Base-by-base conservation (phyloP, 2,329 filamentous ascomycete species). In the Sodiomyces alkalinus region DNA sequence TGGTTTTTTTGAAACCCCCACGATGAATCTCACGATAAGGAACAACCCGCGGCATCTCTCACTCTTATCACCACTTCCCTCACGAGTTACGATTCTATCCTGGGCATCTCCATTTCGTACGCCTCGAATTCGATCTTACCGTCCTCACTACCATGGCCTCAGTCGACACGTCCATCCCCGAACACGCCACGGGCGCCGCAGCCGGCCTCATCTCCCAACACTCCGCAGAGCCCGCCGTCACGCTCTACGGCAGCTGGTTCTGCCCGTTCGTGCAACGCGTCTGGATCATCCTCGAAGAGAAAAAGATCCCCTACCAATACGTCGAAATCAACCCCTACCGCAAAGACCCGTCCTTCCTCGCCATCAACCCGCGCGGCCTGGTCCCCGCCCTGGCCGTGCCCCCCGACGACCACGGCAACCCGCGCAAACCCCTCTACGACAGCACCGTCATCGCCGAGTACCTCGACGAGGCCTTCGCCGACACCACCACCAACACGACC, bases 281-380 rank as follows among this genome's bases (percentile, higher is more conserved):
- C 10, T 83, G 79, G 74, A 73, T 82, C 35, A 68, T 74, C 2
- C 62, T 86, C 8, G 65, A 74, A 42, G 79, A 85, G 47, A 85
- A 86, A 48, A 52, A 60, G 3, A 76, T 83, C 17, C 66, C 69
- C 11, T 76, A 86, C 46, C 73, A 85, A 52, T 82, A 81, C 47
- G 60, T 80, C 37, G 75, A 81, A 56, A 74, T 83, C 33, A 83
- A 85, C 48, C 80, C 80, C 0, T 85, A 85, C 56, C 58, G 74
- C 48, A 86, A 86, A 43, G 71, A 69, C 1, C 51, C 66, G 4
- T 71, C 66, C 1, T 74, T 85, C 17, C 58, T 86, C 14, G 60
- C 63, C 7, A 58, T 86, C 36, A 87, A 87, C 44, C 80, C 80
- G 0, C 68, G 78, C 9, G 80, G 80, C 1, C 60, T 86, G 1